Conservation (phyloP, 345 rosid species). For the Sonneratia caseolaris region DNA sequence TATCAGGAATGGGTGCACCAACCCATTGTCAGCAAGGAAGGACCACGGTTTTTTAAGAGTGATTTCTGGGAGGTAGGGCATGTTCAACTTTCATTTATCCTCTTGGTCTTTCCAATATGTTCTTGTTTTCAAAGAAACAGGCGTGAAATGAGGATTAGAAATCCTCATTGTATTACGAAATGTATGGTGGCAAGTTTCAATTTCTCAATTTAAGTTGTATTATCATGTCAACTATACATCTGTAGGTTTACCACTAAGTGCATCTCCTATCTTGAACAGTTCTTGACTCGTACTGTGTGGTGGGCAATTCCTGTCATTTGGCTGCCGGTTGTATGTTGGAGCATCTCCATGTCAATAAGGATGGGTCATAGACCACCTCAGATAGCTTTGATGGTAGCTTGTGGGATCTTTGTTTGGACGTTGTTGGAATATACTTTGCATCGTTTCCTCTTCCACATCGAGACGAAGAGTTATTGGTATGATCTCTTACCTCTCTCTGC, state of each 20-base stretch:
- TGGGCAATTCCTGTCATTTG: slow-evolving; percentile 91
- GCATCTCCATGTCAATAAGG: slow-evolving; percentile 41
- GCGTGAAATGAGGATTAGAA: too few species aligned
- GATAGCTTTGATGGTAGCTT: slow-evolving; percentile 39
- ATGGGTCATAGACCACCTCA: slow-evolving; percentile 58
- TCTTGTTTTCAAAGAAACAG: neutral
- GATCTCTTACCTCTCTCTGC: slow-evolving; percentile 17
- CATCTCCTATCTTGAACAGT: slow-evolving; percentile 30
- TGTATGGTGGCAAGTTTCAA: neutral
- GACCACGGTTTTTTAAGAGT: slow-evolving; percentile 87
- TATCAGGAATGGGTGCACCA: slow-evolving; percentile 99
- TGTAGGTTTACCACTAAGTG: neutral
- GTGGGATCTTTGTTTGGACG: slow-evolving; percentile 79
- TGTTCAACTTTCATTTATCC: neutral
- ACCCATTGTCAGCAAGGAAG: slow-evolving; percentile 81
- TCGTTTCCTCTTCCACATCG: slow-evolving; percentile 90
- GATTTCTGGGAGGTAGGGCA: slow-evolving; percentile 76
- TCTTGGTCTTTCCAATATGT: neutral
- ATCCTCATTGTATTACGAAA: neutral
- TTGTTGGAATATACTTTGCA: slow-evolving; percentile 81
- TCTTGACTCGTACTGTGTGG: slow-evolving; percentile 88
- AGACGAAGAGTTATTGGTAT: slow-evolving; percentile 81
- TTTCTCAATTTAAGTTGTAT: neutral
- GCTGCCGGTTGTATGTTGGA: slow-evolving; percentile 75
- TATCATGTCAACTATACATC: neutral